Conservation (phyloP, 805 yeast genomes). For the Torulaspora gathmanii region DNA sequence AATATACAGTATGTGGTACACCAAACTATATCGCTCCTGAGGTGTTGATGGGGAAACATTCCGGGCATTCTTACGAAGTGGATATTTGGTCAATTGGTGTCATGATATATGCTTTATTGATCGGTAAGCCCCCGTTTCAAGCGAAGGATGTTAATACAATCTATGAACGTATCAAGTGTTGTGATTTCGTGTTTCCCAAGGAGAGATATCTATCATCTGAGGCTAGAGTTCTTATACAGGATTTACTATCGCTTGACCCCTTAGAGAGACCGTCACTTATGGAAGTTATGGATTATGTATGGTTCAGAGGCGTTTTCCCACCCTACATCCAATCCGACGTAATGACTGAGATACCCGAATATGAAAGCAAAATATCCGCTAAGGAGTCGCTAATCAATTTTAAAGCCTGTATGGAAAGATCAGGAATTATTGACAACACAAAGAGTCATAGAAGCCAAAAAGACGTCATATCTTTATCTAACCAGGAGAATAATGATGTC, state of each 20-base stretch:
- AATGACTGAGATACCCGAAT: slow-evolving; percentile 52
- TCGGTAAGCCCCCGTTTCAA: slow-evolving; percentile 97
- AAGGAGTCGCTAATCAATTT: slow-evolving; percentile 65
- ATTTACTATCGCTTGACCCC: slow-evolving; percentile 75
- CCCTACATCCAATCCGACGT: slow-evolving; percentile 49
- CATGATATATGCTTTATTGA: slow-evolving; percentile 86
- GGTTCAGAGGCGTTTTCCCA: slow-evolving; percentile 89
- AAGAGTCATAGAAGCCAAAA: slow-evolving; percentile 1
- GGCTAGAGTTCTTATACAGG: slow-evolving; percentile 67
- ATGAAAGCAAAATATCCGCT: slow-evolving; percentile 52
- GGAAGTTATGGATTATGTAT: slow-evolving; percentile 73
- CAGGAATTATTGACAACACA: slow-evolving; percentile 47
- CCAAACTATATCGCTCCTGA: slow-evolving; percentile 99
- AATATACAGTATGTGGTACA: slow-evolving; percentile 95
- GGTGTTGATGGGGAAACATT: slow-evolving; percentile 78
- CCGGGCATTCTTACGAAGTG: slow-evolving; percentile 91
- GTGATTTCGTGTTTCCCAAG: slow-evolving; percentile 74
- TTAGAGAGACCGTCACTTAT: slow-evolving; percentile 72
- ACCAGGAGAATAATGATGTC: slow-evolving; percentile 33
- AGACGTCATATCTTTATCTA: slow-evolving; percentile 17
- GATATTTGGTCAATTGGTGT: slow-evolving; percentile 98
- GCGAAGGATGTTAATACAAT: slow-evolving; percentile 89
- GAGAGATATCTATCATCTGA: slow-evolving; percentile 60
- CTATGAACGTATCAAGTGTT: slow-evolving; percentile 82
- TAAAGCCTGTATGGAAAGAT: slow-evolving; percentile 55